These are phyloP conservation scores for Leishmania braziliensis DNA, from an alignment of 208 protist genomes.

Conservation along the genomic window DNA sequence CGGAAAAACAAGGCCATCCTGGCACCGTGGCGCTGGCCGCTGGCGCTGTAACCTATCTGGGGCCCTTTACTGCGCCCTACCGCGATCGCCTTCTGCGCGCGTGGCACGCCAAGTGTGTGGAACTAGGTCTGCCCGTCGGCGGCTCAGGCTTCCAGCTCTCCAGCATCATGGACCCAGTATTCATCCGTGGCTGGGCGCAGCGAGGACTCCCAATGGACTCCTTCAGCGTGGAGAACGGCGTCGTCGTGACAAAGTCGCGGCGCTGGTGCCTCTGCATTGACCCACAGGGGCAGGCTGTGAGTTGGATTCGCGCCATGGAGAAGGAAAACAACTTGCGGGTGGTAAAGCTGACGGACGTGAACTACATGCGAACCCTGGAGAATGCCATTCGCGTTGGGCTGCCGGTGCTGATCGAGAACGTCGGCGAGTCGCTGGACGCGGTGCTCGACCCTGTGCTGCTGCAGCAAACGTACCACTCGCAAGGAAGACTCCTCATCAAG, in stretches of 20 bases:
- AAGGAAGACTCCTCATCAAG: conserved; percentile 91
- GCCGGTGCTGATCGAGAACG: conserved; percentile 96
- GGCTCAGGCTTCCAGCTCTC: conserved; percentile 75
- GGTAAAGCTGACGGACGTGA: conserved; percentile 91
- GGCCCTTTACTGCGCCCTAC: conserved; percentile 90
- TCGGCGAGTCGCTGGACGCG: conserved; percentile 96
- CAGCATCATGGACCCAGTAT: conserved; percentile 92
- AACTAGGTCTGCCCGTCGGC: conserved; percentile 72
- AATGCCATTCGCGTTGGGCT: conserved; percentile 95
- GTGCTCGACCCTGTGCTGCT: conserved; percentile 95
- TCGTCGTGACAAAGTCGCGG: conserved; percentile 85
- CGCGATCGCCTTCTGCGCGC: conserved; percentile 68
- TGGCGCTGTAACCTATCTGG: conserved; percentile 92
- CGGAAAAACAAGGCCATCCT: conserved; percentile 59
- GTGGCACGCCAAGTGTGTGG: conserved; percentile 76
- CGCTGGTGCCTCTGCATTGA: conserved; percentile 96
- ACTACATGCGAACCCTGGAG: conserved; percentile 94
- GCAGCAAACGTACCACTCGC: conserved; percentile 93
- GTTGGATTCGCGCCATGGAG: conserved; percentile 96
- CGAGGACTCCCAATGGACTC: conserved; percentile 94
- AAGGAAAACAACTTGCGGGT: conserved; percentile 90
- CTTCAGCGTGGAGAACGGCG: conserved; percentile 94
- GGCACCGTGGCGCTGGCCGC: conserved; percentile 88
- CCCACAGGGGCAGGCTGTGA: conserved; percentile 95
- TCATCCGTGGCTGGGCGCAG: conserved; percentile 93